Evolutionary conservation across 2,329 filamentous ascomycete genomes (phyloP), one percentile per base, ranked within the genome.

Genomic region (Aspergillus sclerotialis): DNA sequence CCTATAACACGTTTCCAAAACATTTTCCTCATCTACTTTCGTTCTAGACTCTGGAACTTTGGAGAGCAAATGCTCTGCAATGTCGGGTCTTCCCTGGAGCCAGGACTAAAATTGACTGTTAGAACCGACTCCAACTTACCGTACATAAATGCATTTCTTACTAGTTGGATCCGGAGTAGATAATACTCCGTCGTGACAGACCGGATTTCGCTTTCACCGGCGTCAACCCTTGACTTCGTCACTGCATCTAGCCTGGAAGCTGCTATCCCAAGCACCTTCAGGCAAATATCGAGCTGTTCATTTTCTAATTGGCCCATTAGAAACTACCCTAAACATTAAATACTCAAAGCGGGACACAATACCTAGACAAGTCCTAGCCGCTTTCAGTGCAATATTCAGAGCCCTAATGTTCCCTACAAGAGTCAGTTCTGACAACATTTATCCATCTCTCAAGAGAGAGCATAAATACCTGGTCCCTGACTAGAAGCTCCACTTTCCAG

Each of bases 11-110:
- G 81, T 64, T 46, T 87, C 80, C 4, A 79, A 73, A 28, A 89
- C 67, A 2, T 69, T 69, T 2, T 58, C 42, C 0, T 70, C 57
- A 28, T 79, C 70, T 2, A 75, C 53, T 1, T 53, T 35, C 33
- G 49, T 14, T 49, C 50, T 24, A 47, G 56, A 7, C 61, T 56
- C n/a, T 40, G 62, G 47, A 30, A 76, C 60, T 47, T 84, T 84
- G 23, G 60, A 60, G 56, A 82, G 89, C 69, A 92, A 78, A 56
- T 86, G 78, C 35, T 94, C 85, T 17, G 85, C 84, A 30, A 88
- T 73, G 37, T 90, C 83, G 10, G 83, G 67, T 26, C 81, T 75
- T 26, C 76, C 70, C 51, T 88, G 80, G 47, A 79, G 78, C 79
- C 82, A 94, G 18, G 80, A 75, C 85, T 90, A 38, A 19, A 6